Evolutionary conservation across 768 basidiomycete species (phyloP).

Genomic region (Tephrocybe sp.): DNA sequence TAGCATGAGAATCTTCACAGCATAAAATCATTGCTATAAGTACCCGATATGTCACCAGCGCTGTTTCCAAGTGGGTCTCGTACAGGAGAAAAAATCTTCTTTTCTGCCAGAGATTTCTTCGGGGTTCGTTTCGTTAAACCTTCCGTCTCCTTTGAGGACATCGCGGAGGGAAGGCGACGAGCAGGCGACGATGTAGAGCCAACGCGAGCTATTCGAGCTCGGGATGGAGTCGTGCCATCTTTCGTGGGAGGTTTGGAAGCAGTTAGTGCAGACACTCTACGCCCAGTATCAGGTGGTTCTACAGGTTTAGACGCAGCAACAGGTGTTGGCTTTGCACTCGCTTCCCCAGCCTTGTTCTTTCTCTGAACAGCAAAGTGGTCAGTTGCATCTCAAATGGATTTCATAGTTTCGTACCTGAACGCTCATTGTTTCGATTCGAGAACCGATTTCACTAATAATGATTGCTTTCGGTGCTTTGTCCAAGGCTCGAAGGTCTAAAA

Average conservation of each 20-base stretch:
- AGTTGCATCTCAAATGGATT: not conserved
- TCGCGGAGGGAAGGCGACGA: constrained; percentile 20
- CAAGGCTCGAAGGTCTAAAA: constrained; percentile 60
- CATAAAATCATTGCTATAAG: constrained; percentile 4
- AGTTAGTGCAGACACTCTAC: constrained; percentile 11
- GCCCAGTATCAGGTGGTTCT: constrained; percentile 3
- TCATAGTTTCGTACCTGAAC: constrained; percentile 46
- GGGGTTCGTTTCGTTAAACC: constrained; percentile 3
- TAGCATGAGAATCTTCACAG: not conserved
- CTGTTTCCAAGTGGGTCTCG: constrained; percentile 38
- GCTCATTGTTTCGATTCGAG: constrained; percentile 48
- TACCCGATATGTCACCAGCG: constrained; percentile 27
- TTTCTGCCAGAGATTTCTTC: constrained; percentile 13
- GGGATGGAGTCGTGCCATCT: constrained; percentile 18
- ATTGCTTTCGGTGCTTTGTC: constrained; percentile 63
- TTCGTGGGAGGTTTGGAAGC: constrained; percentile 8
- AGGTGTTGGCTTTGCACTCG: constrained; percentile 12
- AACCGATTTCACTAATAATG: constrained; percentile 43
- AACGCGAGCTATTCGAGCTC: constrained; percentile 14
- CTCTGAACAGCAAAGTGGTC: constrained; percentile 11
- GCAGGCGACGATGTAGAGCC: constrained; percentile 18
- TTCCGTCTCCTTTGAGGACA: constrained; percentile 15
- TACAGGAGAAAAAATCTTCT: constrained; percentile 36
- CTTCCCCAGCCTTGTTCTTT: constrained; percentile 16
- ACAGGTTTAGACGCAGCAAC: constrained; percentile 15